Base-by-base conservation (phyloP, 208 protist genomes). In the Crithidia fasciculata region DNA sequence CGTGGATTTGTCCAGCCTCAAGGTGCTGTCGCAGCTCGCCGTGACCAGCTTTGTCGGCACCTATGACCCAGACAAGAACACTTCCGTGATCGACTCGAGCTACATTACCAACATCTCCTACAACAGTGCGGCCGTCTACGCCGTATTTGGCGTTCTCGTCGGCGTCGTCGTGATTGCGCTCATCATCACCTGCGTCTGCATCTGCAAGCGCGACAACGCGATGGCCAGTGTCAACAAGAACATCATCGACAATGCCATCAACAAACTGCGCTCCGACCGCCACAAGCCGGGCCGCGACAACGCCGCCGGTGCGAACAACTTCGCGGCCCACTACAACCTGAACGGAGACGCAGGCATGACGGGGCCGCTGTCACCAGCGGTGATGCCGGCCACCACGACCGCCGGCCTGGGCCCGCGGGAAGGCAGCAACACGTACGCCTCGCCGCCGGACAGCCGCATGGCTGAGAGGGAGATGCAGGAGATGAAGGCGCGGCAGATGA, bases 201-300 rank as follows among this genome's bases (percentile, higher is more conserved):
- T 69, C 56, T 77, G 72, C 28, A 8, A 44, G 37, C 59, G 56
- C 12, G 64, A 77, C 64, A 77, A 45, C 19, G 39, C 36, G 0
- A 53, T 70, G 37, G 40, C 64, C 13, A 70, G 64, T 41, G 53
- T 28, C 4, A 77, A 71, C 64, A 70, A 59, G 57, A 60, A 40
- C 57, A 66, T 77, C 57, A 55, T 77, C 61, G 72, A 77, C 47
- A 67, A 60, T 0, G 63, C 57, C 56, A 77, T 77, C 57, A 16
- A 45, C 41, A 44, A 39, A 36, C 47, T 77, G 37, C 72, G 58
- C 41, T n/a, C 36, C 4, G 50, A 66, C 56, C 47, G 55, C 5
- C 8, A n/a, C 18, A 52, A 28, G 16, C 36, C 41, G 13, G 37
- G 47, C 53, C 63, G 45, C 54, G 47, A 54, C 72, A 61, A 44